Percentiles rank a stretch among this genome's conserved stretches.
These are phyloP conservation scores for Euphrasia arctica DNA, from an alignment of 305 asterid species.

Conservation along the genomic window DNA sequence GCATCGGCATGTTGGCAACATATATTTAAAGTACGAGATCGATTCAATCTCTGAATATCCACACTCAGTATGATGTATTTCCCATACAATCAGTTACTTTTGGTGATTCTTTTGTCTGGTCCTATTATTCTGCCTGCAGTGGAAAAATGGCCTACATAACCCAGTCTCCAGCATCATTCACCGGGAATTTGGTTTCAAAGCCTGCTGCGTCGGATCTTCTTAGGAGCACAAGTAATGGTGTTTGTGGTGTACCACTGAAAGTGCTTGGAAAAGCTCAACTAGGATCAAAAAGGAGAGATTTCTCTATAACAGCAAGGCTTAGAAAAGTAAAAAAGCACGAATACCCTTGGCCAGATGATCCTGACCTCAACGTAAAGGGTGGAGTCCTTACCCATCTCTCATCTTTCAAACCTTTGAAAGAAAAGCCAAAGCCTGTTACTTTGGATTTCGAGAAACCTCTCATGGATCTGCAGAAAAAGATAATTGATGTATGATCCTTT, in stretches of 20 bases:
- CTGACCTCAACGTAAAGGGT: constrained; percentile 77
- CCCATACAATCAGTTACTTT: neutral
- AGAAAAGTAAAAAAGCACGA: constrained; percentile 74
- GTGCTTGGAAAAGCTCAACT: constrained; percentile 57
- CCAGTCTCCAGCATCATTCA: constrained; percentile 56
- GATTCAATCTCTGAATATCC: neutral
- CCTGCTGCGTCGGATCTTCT: constrained; percentile 74
- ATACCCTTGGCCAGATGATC: constrained; percentile 74
- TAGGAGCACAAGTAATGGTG: constrained; percentile 61
- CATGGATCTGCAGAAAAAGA: constrained; percentile 60
- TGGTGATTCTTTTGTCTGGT: constrained; percentile 11
- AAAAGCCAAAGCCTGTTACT: constrained; percentile 78
- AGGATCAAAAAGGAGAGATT: constrained; percentile 51
- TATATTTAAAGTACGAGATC: neutral
- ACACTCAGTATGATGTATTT: neutral
- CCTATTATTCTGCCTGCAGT: constrained; percentile 26
- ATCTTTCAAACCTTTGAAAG: constrained; percentile 77
- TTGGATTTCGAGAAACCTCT: constrained; percentile 84
- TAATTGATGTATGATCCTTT: constrained; percentile 46
- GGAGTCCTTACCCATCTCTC: constrained; percentile 83
- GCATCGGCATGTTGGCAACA: constrained; percentile 2
- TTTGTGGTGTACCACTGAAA: constrained; percentile 67
- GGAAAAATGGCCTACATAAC: constrained; percentile 58
- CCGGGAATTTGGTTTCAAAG: constrained; percentile 57
- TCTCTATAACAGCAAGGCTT: constrained; percentile 52